Base-by-base conservation (phyloP, 768 basidiomycete species). In the Candolleomyces efflorescens region DNA sequence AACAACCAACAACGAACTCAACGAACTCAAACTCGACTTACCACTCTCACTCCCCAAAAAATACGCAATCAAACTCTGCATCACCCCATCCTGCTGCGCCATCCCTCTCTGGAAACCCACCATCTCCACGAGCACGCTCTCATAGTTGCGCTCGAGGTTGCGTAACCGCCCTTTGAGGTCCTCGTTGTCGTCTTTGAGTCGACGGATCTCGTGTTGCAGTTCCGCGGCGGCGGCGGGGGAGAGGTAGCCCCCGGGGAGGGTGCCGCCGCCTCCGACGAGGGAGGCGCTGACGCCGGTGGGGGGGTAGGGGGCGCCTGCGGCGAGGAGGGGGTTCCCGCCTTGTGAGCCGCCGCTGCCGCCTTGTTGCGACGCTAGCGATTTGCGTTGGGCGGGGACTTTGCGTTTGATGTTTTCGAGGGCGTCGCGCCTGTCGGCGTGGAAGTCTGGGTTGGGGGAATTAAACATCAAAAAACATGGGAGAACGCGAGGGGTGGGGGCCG, bases 11-110 rank as follows among this genome's bases (percentile, higher is more conserved):
- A 44, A 22, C 36, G n/a, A 41, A 43, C 46, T 51, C 55, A 44
- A 17, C 48, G 27, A 50, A 43, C 49, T 44, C 43, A 43, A 44
- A 55, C 32, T 17, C 55, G 65, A 75, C 69, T 75, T 70, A 73
- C 74, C 68, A 58, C 71, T 75, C 73, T 91, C 90, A 61, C 81
- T 73, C 63, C 87, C 84, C 63, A 94, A 74, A 70, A 91, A 89
- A 73, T 90, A 91, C 58, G 87, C 84, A 63, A 94, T 86, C 59
- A 94, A 67, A 63, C 82, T 84, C 71, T 92, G 88, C 83, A 92
- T 87, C 55, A 93, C 69, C 43, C 83, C 84, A 63, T 95, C 93
- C 75, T 93, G 91, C 71, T 92, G 87, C 32, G 87, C 89, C 83
- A 73, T 71, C 6, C 70, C 69, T 38, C 75, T 50, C 55, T 75